Evolutionary conservation across 495 filamentous ascomycete species (phyloP), one percentile per base, ranked within the genome.

Genomic region (Penicillium subrubescens): DNA sequence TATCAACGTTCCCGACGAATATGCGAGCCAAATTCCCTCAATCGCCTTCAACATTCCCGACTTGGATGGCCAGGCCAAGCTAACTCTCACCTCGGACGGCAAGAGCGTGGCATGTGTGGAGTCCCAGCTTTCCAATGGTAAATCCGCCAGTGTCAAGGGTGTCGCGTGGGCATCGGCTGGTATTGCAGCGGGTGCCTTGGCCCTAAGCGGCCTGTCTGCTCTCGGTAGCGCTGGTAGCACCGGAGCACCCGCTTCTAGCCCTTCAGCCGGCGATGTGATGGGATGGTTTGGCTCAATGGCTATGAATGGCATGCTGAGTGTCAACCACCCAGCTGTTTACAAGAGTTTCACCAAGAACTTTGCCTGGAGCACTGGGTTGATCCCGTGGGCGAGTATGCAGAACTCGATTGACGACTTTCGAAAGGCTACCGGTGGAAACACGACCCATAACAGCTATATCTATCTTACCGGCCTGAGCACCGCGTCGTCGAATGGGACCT

Each of bases 31-130:
- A 73, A 94, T 99, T 59, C 95, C 95, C 10, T 83, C 88, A 0
- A 96, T 99, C 66, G 95, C 95, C 5, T 99, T 98, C 77, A 85
- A 86, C 59, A 82, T 99, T 39, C 95, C 95, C 27, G 92, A 99
- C 78, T 86, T 99, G 59, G 92, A 94, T 51, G 94, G 94, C 37
- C 79, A 91, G 75, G 95, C 92, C 39, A 94, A 89, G 44, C 74
- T 99, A 61, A 78, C 92, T 65, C 82, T 99, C 5, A 88, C 83
- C 57, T 81, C 90, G 8, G 75, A 86, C 17, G 83, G 81, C 27
- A 67, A 81, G 50, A 81, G 89, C 59, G 81, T 97, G 10, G 94
- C 94, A 15, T 99, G 95, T 75, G 87, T 98, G 29, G 78, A 91
- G 67, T 93, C 94, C 5, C 73, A 86, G 10, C 87, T 99, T 41